Evolutionary conservation across 192 early-diverging fungal species (phyloP).

Genomic region (Linnemannia hyalina): DNA sequence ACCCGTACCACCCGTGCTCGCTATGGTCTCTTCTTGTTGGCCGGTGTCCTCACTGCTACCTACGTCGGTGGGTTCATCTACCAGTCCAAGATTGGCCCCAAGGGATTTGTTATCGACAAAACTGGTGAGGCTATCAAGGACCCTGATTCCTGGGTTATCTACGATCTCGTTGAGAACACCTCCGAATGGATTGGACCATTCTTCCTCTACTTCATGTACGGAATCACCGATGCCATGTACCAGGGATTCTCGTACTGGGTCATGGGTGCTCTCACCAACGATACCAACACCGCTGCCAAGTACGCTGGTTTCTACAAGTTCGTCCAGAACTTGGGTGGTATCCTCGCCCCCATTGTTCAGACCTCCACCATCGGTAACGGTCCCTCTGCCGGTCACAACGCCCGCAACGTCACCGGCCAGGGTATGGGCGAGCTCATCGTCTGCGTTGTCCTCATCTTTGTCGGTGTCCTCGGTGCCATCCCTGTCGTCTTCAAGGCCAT

Average conservation of each 20-base stretch:
- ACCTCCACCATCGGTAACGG: slow-evolving; percentile 38
- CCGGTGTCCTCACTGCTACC: slow-evolving; percentile 62
- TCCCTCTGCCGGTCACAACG: slow-evolving; percentile 22
- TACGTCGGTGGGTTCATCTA: slow-evolving; percentile 71
- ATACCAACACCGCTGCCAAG: slow-evolving; percentile 77
- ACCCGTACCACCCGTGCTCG: slow-evolving; percentile 74
- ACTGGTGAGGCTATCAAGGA: slow-evolving; percentile 18
- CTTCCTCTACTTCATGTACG: slow-evolving; percentile 81
- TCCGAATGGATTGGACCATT: slow-evolving; percentile 66
- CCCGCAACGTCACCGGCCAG: background rate
- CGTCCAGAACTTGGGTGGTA: slow-evolving; percentile 49
- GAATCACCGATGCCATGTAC: slow-evolving; percentile 85
- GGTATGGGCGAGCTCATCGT: slow-evolving; percentile 53
- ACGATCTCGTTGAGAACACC: slow-evolving; percentile 29
- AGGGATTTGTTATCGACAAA: background rate
- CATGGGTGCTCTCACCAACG: slow-evolving; percentile 87
- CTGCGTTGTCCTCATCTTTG: slow-evolving; percentile 36
- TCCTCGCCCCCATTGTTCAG: slow-evolving; percentile 47
- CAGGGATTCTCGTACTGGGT: slow-evolving; percentile 87
- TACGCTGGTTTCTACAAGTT: slow-evolving; percentile 71
- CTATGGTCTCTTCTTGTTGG: slow-evolving; percentile 64
- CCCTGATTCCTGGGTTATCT: slow-evolving; percentile 17
- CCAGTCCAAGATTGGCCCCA: slow-evolving; percentile 65
- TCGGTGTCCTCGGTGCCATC: slow-evolving; percentile 35
- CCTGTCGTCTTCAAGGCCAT: slow-evolving; percentile 35